These are phyloP conservation scores for Colletotrichum sidae DNA, from an alignment of 2,329 filamentous ascomycete species.

Conservation along the genomic window DNA sequence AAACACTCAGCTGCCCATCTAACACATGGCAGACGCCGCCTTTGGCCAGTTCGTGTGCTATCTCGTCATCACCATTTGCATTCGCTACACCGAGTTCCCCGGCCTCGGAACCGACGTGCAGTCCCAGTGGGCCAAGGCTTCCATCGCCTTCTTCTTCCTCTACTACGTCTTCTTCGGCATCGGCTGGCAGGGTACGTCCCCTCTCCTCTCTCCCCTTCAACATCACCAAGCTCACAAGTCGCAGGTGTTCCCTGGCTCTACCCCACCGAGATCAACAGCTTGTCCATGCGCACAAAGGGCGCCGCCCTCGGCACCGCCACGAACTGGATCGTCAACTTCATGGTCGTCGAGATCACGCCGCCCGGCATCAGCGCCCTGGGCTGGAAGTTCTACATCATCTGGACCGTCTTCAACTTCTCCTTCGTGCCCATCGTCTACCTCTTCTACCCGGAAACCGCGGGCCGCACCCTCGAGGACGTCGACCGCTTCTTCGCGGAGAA, in stretches of 20 bases:
- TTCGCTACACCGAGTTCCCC: slow-evolving; percentile 52
- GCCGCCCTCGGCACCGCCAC: slow-evolving; percentile 35
- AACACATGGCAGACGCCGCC: slow-evolving; percentile 48
- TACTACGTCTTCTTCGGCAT: slow-evolving; percentile 40
- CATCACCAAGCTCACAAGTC: neutral
- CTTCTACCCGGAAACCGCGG: slow-evolving; percentile 59
- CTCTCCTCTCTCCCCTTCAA: neutral
- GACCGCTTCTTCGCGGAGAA: slow-evolving; percentile 43
- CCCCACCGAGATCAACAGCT: slow-evolving; percentile 49
- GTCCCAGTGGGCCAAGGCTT: slow-evolving; percentile 36
- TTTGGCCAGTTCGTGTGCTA: slow-evolving; percentile 65
- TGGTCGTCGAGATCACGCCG: slow-evolving; percentile 50
- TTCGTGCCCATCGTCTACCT: slow-evolving; percentile 61
- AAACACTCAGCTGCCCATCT: neutral
- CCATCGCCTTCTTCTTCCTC: slow-evolving; percentile 41
- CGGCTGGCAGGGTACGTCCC: slow-evolving; percentile 26
- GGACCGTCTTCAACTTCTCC: slow-evolving; percentile 58
- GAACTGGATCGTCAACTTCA: slow-evolving; percentile 38
- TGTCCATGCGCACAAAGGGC: slow-evolving; percentile 47
- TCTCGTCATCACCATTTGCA: slow-evolving; percentile 61
- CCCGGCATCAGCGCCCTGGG: slow-evolving; percentile 55
- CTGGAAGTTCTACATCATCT: slow-evolving; percentile 66
- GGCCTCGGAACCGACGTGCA: slow-evolving; percentile 24
- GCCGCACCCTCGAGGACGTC: slow-evolving; percentile 40
- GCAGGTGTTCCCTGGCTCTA: slow-evolving; percentile 45